phyloP scores from a whole-genome alignment of 257 asterid species.

The Verbascum thapsus region DNA sequence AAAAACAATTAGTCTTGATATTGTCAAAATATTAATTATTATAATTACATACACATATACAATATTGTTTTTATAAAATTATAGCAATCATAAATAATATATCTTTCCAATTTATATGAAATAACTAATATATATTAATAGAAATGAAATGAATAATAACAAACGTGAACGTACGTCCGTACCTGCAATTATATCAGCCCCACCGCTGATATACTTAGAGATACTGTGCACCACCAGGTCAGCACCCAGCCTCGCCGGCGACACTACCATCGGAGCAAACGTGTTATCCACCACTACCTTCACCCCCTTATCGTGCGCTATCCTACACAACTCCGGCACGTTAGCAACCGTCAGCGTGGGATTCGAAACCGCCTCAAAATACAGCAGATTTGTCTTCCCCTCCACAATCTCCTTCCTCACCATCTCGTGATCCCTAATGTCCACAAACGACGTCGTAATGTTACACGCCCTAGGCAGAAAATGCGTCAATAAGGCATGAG shows the following conservation, averaged over 20 bases:
- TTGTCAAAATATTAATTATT: too few species aligned
- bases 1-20: too few species aligned
- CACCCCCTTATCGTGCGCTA: slow-evolving; percentile 87
- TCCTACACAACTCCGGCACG: slow-evolving; percentile 77
- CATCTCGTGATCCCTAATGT: slow-evolving; percentile 52
- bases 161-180: too few species aligned
- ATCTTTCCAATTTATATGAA: too few species aligned
- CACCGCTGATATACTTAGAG: slow-evolving; percentile 90
- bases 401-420: slow-evolving; percentile 59
- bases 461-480: slow-evolving; percentile 80
- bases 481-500: slow-evolving; percentile 79
- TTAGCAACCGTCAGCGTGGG: slow-evolving; percentile 88
- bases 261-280: slow-evolving; percentile 91
- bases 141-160: background rate
- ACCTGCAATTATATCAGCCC: slow-evolving; percentile 97
- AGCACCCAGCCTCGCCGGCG: slow-evolving; percentile 90
- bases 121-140: background rate
- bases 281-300: slow-evolving; percentile 89
- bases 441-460: slow-evolving; percentile 89
- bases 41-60: too few species aligned
- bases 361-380: slow-evolving; percentile 74
- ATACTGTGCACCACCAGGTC: slow-evolving; percentile 93
- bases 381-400: slow-evolving; percentile 77
- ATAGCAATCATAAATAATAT: too few species aligned
- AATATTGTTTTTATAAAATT: too few species aligned